Conservation (phyloP, 2,329 filamentous ascomycete genomes). For the Monosporascus sp. region DNA sequence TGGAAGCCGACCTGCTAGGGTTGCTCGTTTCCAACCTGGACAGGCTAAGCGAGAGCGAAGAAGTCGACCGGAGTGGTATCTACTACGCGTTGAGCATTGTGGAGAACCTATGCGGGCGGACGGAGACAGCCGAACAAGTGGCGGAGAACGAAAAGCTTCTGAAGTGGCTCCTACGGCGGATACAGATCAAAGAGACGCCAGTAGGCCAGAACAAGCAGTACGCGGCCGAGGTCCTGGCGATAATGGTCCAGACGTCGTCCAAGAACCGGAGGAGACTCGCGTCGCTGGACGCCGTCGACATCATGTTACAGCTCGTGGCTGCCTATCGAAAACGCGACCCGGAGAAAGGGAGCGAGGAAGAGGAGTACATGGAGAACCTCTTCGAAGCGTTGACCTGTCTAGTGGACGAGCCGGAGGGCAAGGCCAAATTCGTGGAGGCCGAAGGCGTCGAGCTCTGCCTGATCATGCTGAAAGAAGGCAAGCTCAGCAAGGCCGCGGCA, state of each 20-base stretch:
- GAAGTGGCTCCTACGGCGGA: constrained; percentile 71
- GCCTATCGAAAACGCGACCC: constrained; percentile 84
- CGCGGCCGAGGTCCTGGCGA: constrained; percentile 83
- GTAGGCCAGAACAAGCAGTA: constrained; percentile 94
- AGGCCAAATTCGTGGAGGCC: constrained; percentile 76
- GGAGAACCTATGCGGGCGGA: constrained; percentile 70
- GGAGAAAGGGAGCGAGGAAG: constrained; percentile 77
- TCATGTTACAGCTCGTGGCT: constrained; percentile 75
- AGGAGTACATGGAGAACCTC: constrained; percentile 91
- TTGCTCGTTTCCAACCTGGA: constrained; percentile 73
- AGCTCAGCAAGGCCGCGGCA: constrained; percentile 72
- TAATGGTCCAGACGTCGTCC: constrained; percentile 72
- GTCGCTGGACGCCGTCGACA: constrained; percentile 66
- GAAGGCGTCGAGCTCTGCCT: constrained; percentile 89
- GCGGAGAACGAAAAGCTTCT: constrained; percentile 64
- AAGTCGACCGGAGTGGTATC: constrained; percentile 73
- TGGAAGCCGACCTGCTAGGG: constrained; percentile 67
- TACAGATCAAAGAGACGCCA: constrained; percentile 60
- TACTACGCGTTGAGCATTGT: constrained; percentile 80
- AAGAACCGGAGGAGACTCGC: constrained; percentile 61
- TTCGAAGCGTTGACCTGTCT: constrained; percentile 84
- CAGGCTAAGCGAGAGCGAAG: constrained; percentile 69
- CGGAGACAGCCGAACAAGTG: constrained; percentile 64
- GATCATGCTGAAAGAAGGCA: constrained; percentile 87
- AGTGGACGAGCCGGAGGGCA: constrained; percentile 69